Evolutionary conservation across 1,139 yeast genomes (phyloP).

Genomic region (Yamadazyma trypodendri): DNA sequence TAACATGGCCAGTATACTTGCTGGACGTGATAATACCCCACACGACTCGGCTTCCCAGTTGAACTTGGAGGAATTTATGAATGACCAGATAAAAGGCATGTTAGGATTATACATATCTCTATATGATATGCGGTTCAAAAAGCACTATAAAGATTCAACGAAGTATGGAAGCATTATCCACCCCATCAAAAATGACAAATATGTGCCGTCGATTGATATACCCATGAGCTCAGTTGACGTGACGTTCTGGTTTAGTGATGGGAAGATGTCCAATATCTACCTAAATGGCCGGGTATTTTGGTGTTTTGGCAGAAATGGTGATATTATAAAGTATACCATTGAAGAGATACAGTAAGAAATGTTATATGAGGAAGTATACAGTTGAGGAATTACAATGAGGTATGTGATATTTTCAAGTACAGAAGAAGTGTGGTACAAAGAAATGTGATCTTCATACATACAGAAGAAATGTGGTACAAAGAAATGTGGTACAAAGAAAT

Average conservation of each 20-base stretch:
- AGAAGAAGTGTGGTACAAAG: too few relatives aligned
- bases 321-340: constrained; percentile 37
- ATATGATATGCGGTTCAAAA: constrained; percentile 33
- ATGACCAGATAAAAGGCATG: constrained; percentile 19
- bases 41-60: constrained; percentile 8
- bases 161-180: constrained; percentile 30
- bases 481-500: too few relatives aligned
- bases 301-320: constrained; percentile 56
- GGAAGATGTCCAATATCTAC: constrained; percentile 45
- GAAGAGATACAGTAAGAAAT: not conserved
- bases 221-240: constrained; percentile 38
- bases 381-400: too few relatives aligned
- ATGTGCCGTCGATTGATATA: constrained; percentile 41
- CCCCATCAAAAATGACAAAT: constrained; percentile 39
- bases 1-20: constrained; percentile 9
- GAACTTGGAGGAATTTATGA: constrained; percentile 18
- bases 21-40: not conserved
- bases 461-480: too few relatives aligned
- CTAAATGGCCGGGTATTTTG: constrained; percentile 42
- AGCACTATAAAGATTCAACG: constrained; percentile 23
- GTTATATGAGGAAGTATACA: too few relatives aligned
- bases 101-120: constrained; percentile 35
- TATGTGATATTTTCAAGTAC: too few relatives aligned
- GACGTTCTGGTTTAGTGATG: constrained; percentile 32
- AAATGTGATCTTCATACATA: too few relatives aligned